These are phyloP conservation scores for Penicillium concentricum DNA, from an alignment of 2,329 filamentous ascomycete species.

Conservation along the genomic window DNA sequence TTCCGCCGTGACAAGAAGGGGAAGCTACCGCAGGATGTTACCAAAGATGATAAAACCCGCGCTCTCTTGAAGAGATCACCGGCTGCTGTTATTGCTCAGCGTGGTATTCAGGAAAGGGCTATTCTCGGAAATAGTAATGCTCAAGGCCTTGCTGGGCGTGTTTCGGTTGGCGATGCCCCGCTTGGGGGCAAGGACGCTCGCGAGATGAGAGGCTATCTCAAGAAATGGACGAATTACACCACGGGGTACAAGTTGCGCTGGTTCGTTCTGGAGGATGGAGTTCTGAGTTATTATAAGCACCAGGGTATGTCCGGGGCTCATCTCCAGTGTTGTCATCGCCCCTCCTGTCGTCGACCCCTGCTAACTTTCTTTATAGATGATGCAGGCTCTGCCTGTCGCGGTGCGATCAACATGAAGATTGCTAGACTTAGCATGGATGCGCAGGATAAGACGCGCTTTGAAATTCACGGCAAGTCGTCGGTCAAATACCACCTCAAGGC, in stretches of 20 bases:
- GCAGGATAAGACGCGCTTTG: conserved; percentile 95
- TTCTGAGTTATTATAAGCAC: conserved; percentile 98
- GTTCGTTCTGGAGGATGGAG: conserved; percentile 97
- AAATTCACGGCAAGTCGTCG: conserved; percentile 96
- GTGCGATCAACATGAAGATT: conserved; percentile 98
- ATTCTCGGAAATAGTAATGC: conserved; percentile 74
- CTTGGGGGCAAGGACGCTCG: conserved; percentile 79
- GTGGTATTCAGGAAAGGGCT: conserved; percentile 94
- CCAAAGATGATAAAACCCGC: conserved; percentile 86
- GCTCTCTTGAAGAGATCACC: conserved; percentile 91
- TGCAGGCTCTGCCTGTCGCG: conserved; percentile 89
- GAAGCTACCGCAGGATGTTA: conserved; percentile 92
- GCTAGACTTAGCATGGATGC: conserved; percentile 92
- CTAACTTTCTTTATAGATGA: conserved; percentile 59
- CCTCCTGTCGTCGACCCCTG: background rate
- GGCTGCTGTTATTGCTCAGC: conserved; percentile 87
- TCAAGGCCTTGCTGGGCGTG: conserved; percentile 54
- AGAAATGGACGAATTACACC: conserved; percentile 99
- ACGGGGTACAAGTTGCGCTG: conserved; percentile 94
- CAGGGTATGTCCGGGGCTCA: conserved; percentile 55
- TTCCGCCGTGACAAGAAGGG: conserved; percentile 94
- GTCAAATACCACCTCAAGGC: conserved; percentile 98
- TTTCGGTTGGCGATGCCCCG: conserved; percentile 48
- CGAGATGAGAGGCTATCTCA: conserved; percentile 98
- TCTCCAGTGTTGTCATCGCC: conserved; percentile 16